These are phyloP conservation scores for Eremothecium cymbalariae DNA, from an alignment of 1,139 yeast genomes.

Conservation along the genomic window DNA sequence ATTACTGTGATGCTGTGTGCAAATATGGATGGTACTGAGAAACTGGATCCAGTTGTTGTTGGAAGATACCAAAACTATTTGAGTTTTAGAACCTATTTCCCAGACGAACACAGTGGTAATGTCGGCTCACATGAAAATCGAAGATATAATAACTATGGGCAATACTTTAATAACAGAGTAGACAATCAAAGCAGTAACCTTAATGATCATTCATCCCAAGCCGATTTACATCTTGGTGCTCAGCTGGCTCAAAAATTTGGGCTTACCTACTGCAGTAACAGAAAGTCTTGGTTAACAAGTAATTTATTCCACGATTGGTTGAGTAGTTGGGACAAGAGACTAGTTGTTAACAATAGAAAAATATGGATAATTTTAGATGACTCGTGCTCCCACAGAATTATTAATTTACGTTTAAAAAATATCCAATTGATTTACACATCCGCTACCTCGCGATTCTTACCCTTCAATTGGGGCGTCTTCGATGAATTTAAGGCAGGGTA, in stretches of 20 bases:
- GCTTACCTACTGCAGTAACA: slow-evolving; percentile 50
- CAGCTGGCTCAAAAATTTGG: slow-evolving; percentile 47
- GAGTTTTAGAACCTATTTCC: slow-evolving; percentile 41
- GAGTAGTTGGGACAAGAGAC: slow-evolving; percentile 50
- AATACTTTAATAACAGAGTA: neutral
- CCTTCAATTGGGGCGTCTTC: slow-evolving; percentile 58
- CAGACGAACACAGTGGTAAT: slow-evolving; percentile 20
- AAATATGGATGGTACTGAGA: slow-evolving; percentile 56
- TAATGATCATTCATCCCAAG: slow-evolving; percentile 8
- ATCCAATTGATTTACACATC: slow-evolving; percentile 40
- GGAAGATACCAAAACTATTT: slow-evolving; percentile 49
- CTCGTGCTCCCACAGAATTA: slow-evolving; percentile 54
- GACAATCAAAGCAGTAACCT: neutral
- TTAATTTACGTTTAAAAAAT: slow-evolving; percentile 47
- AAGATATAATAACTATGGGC: neutral
- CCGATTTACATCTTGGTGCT: slow-evolving; percentile 24
- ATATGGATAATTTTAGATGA: slow-evolving; percentile 53
- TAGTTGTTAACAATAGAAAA: slow-evolving; percentile 39
- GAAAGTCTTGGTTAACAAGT: slow-evolving; percentile 60
- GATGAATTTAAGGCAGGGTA: slow-evolving; percentile 55
- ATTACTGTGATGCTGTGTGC: slow-evolving; percentile 56
- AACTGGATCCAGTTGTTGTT: slow-evolving; percentile 50
- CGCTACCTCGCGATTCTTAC: slow-evolving; percentile 40
- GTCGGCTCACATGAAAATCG: neutral
- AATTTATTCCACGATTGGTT: slow-evolving; percentile 57